phyloP scores from a whole-genome alignment of 2,329 filamentous ascomycete genomes.

The Fusarium sambucinum region DNA sequence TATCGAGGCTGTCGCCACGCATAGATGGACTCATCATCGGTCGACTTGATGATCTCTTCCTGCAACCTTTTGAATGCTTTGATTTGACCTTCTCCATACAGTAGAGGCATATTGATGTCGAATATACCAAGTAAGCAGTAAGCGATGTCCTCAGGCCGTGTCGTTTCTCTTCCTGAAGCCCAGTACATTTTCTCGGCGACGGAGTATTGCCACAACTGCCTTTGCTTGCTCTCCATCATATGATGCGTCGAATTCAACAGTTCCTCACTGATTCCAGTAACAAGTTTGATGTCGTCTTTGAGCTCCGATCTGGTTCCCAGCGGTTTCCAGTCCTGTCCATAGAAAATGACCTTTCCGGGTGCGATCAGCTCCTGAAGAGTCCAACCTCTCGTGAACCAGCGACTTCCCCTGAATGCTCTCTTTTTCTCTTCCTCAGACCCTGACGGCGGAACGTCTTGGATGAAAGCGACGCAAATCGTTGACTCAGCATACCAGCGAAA shows the following conservation, averaged over 20 bases:
- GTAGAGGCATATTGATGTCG: conserved; percentile 51
- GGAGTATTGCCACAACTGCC: conserved; percentile 30
- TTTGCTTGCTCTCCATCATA: conserved; percentile 15
- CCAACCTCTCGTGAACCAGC: conserved; percentile 50
- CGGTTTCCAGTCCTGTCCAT: conserved; percentile 39
- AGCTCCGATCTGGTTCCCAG: conserved; percentile 39
- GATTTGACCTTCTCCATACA: conserved; percentile 50
- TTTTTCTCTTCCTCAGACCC: conserved; percentile 7
- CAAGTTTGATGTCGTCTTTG: conserved; percentile 28
- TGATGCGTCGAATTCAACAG: conserved; percentile 33
- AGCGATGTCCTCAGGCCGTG: conserved; percentile 49
- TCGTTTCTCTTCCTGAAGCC: conserved; percentile 49
- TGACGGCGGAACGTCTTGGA: conserved; percentile 37
- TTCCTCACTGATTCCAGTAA: conserved; percentile 37
- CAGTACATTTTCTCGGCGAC: conserved; percentile 50
- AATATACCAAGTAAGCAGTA: conserved; percentile 53
- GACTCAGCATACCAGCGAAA: conserved; percentile 51
- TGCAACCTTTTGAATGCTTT: conserved; percentile 49
- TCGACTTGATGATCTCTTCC: conserved; percentile 49
- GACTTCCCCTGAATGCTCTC: conserved; percentile 22
- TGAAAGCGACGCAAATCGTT: conserved; percentile 44
- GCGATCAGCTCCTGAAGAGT: conserved; percentile 50
- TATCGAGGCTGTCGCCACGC: conserved; percentile 43
- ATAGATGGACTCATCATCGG: conserved; percentile 49
- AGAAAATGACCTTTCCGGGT: conserved; percentile 45